A percentile compares a stretch with the other conserved stretches of the same genome.
Conservation (phyloP, 306 rosid genomes). For the Begonia fuchsioides region DNA sequence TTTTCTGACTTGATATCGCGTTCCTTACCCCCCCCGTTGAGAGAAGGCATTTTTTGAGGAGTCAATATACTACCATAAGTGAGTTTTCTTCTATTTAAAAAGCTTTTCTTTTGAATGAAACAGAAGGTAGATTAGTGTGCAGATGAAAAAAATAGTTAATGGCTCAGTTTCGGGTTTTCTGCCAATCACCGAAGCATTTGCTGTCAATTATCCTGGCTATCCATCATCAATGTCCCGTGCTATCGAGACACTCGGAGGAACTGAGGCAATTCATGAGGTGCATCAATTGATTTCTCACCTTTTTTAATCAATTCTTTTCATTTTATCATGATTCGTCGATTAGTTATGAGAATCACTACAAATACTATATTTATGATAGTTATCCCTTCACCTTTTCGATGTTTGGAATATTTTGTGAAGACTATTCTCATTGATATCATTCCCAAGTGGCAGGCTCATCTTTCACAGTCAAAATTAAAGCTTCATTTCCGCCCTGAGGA, state of each 20-base stretch:
- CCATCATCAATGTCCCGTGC: slow-evolving; percentile 49
- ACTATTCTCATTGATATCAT: slow-evolving; percentile 1
- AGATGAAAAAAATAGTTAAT: slow-evolving; percentile 51
- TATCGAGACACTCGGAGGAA: slow-evolving; percentile 56
- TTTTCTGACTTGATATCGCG: too few species aligned
- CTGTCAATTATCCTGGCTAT: slow-evolving; percentile 67
- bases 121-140: background rate
- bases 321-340: background rate
- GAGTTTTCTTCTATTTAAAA: too few species aligned
- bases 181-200: slow-evolving; percentile 34
- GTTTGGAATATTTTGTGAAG: background rate
- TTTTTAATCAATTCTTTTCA: background rate
- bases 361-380: background rate
- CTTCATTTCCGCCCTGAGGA: slow-evolving; percentile 75
- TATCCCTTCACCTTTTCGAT: background rate
- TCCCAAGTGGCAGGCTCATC: slow-evolving; percentile 34
- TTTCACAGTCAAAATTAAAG: slow-evolving; percentile 47
- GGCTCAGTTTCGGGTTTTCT: slow-evolving; percentile 48
- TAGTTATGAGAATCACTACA: background rate
- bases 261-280: slow-evolving; percentile 52
- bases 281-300: background rate
- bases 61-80: too few species aligned
- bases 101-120: too few species aligned
- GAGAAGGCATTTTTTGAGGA: too few species aligned
- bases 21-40: too few species aligned